Evolutionary conservation across 306 rosid species (phyloP), one percentile per base, ranked within the genome.

Genomic region (Morella rubra): DNA sequence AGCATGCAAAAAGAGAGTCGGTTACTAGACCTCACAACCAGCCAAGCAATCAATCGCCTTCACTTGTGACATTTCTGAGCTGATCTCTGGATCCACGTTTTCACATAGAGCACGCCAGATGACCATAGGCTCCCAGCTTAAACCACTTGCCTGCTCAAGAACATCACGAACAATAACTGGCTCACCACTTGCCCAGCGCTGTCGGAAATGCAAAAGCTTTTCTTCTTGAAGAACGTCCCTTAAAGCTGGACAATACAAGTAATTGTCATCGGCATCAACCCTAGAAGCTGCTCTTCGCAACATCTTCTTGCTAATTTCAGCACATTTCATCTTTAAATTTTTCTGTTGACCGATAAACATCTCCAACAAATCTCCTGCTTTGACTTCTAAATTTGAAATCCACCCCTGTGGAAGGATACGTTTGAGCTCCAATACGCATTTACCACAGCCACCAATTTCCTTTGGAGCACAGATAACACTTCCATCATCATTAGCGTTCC

Each of bases 51-150:
- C 98, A 32, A 91, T 86, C 76, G 95, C 93, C 87, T 88, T 93
- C 65, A 93, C 96, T 83, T 87, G 87, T 52, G 91, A 74, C 86
- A 85, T 82, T 71, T 87, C 86, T 72, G 86, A 77, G 77, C 85
- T 75, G 76, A 83, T 74, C 52, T 80, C 86, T 76, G 86, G 78
- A 79, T 75, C 86, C 44, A 20, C 61, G 71, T 76, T 85, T 84
- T 89, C 91, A 69, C 95, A 87, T 53, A 93, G 81, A 5, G 90
- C 98, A 75, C 98, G 92, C 96, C 91, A 86, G 84, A 93, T 87
- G 61, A 93, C 98, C 94, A 85, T 90, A 50, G 98, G 98, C 81
- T 93, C 90, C 98, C 98, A 93, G 86, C 98, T 93, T 83, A 93
- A 86, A 73, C 91, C 96, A 51, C 88, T 81, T n/a, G 90, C 87